phyloP scores from a whole-genome alignment of 139 green algal species.

The Chlorella sp. region DNA sequence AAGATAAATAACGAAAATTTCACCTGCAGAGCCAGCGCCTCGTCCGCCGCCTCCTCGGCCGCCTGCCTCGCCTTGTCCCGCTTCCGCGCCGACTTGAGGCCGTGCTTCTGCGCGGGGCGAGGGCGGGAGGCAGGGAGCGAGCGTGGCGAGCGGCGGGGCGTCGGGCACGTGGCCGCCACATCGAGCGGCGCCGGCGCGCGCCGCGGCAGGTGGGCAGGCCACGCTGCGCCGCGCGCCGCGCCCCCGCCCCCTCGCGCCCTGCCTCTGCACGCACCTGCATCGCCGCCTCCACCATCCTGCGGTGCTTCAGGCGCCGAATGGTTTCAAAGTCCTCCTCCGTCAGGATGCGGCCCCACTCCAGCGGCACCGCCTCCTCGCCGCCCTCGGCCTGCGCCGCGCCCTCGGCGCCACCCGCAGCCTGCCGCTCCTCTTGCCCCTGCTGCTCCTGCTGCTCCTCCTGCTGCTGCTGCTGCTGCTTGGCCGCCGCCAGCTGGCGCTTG shows the following conservation, averaged over 20 bases:
- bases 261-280: conserved; percentile 46
- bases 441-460: not conserved
- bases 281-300: conserved; percentile 61
- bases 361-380: conserved; percentile 26
- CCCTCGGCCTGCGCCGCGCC: not conserved
- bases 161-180: not conserved
- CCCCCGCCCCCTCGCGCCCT: not conserved
- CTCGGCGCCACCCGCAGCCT: not conserved
- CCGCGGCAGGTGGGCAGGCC: not conserved
- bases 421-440: not conserved
- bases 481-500: conserved; percentile 40
- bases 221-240: no score
- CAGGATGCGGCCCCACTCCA: conserved; percentile 81
- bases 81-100: conserved; percentile 73
- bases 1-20: no score
- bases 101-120: conserved; percentile 64
- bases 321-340: conserved; percentile 85
- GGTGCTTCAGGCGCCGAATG: conserved; percentile 67
- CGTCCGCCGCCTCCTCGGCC: conserved; percentile 80
- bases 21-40: conserved; percentile 63
- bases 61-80: conserved; percentile 44
- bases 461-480: conserved; percentile 18
- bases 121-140: no score
- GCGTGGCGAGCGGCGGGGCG: not conserved
- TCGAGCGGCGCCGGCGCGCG: not conserved